These are phyloP conservation scores for Tephrocybe sp. DNA, from an alignment of 768 basidiomycete genomes.

Conservation along the genomic window DNA sequence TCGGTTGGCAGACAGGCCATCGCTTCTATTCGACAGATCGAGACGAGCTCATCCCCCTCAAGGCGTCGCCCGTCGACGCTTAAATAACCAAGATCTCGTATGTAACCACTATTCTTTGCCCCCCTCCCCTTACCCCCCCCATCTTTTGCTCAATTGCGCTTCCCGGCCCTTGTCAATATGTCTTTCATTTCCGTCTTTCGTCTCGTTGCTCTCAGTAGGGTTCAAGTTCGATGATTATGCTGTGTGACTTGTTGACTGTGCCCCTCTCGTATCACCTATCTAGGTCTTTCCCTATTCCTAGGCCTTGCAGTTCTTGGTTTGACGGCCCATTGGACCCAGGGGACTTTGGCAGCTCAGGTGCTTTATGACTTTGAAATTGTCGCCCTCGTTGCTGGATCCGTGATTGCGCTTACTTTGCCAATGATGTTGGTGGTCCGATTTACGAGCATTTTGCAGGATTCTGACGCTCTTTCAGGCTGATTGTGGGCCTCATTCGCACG, in stretches of 20 bases:
- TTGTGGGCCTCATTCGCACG: conserved; percentile 12
- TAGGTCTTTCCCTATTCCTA: conserved; percentile 12
- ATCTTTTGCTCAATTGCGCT: neutral
- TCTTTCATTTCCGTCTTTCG: conserved; percentile 15
- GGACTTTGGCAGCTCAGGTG: neutral
- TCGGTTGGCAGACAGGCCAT: neutral
- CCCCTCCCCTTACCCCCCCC: neutral
- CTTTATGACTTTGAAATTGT: conserved; percentile 13
- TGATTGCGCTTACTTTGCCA: conserved; percentile 9
- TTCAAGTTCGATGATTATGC: neutral
- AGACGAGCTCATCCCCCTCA: neutral
- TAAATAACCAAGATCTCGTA: too few species aligned
- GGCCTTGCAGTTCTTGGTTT: conserved; percentile 13
- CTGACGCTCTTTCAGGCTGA: conserved; percentile 4
- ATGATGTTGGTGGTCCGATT: conserved; percentile 8
- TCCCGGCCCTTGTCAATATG: conserved; percentile 2
- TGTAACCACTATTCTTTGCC: too few species aligned
- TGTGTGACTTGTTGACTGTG: neutral
- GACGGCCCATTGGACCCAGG: conserved; percentile 11
- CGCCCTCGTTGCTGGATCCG: conserved; percentile 10
- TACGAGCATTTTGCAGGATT: neutral
- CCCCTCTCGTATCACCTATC: neutral
- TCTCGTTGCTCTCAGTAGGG: conserved; percentile 1
- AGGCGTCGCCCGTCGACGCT: neutral
- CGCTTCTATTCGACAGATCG: neutral